These are phyloP conservation scores for Dovyalis caffra DNA, from an alignment of 345 rosid genomes.

Conservation along the genomic window DNA sequence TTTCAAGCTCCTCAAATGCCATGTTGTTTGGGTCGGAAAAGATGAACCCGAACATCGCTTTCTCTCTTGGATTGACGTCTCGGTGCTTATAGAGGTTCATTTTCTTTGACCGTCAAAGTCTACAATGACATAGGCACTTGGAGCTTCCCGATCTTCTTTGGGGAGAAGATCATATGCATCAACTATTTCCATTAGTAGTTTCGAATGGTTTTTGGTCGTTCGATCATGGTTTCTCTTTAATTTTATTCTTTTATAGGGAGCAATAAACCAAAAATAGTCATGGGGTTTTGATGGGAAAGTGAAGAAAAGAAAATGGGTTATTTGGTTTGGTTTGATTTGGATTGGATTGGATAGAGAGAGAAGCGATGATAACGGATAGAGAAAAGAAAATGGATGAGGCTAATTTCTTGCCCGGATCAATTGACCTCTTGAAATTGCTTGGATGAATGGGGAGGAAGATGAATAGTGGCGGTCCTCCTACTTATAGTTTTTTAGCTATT, in stretches of 20 bases:
- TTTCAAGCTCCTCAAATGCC: conserved; percentile 71
- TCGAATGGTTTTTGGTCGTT: conserved; percentile 45
- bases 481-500: too few species aligned
- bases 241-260: not conserved
- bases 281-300: not conserved
- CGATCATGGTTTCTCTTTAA: conserved; percentile 23
- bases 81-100: conserved; percentile 67
- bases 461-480: too few species aligned
- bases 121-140: conserved; percentile 73
- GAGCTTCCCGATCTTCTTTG: conserved; percentile 96
- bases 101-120: conserved; percentile 80
- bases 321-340: not conserved
- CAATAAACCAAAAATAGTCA: not conserved
- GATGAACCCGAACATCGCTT: conserved; percentile 71
- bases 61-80: conserved; percentile 85
- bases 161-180: conserved; percentile 88
- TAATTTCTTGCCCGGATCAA: too few species aligned
- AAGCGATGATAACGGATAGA: not conserved
- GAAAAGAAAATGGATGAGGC: not conserved
- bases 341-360: not conserved
- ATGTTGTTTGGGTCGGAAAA: conserved; percentile 76
- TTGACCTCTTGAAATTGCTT: too few species aligned
- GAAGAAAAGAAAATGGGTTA: not conserved
- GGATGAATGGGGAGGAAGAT: too few species aligned
- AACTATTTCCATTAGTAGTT: conserved; percentile 60